Evolutionary conservation across 805 yeast genomes (phyloP).

Genomic region (Wickerhamiella sorbophila): DNA sequence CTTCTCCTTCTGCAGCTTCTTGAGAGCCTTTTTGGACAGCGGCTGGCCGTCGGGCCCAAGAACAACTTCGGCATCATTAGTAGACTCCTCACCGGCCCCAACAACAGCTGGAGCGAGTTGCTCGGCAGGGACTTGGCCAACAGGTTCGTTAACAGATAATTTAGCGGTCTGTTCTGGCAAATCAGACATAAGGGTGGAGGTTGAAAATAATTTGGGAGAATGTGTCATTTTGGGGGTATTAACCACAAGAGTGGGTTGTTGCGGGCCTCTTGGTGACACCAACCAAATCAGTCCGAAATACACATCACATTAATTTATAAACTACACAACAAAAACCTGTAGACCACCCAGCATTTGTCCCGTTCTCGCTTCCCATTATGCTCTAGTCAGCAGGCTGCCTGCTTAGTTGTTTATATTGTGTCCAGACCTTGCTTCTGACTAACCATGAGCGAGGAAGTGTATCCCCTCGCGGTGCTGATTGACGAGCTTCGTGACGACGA

Average conservation of each 20-base stretch:
- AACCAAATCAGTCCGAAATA: no score
- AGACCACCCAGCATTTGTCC: no score
- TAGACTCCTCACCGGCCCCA: constrained; percentile 5
- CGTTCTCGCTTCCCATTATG: no score
- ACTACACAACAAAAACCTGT: no score
- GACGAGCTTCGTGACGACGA: constrained; percentile 97
- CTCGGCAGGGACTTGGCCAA: constrained; percentile 1
- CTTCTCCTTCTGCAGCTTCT: constrained; percentile 83
- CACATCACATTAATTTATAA: no score
- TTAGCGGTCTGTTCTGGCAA: constrained; percentile 17
- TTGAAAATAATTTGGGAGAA: background rate
- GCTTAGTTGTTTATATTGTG: no score
- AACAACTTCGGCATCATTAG: constrained; percentile 14
- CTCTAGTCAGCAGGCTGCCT: no score
- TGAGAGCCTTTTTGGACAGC: constrained; percentile 82
- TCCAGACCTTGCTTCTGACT: background rate
- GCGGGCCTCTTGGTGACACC: no score
- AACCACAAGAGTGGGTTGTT: no score
- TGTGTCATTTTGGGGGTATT: no score
- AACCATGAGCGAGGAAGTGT: constrained; percentile 39
- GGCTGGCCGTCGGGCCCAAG: constrained; percentile 72
- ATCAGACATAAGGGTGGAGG: constrained; percentile 10
- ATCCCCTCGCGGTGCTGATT: constrained; percentile 90
- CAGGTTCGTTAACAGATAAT: constrained; percentile 7
- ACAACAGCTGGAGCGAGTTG: constrained; percentile 1